A percentile compares a stretch with the other conserved stretches of the same genome.
Evolutionary conservation across 176 grass and related monocot genomes (phyloP).

Genomic region (Raddia guianensis): DNA sequence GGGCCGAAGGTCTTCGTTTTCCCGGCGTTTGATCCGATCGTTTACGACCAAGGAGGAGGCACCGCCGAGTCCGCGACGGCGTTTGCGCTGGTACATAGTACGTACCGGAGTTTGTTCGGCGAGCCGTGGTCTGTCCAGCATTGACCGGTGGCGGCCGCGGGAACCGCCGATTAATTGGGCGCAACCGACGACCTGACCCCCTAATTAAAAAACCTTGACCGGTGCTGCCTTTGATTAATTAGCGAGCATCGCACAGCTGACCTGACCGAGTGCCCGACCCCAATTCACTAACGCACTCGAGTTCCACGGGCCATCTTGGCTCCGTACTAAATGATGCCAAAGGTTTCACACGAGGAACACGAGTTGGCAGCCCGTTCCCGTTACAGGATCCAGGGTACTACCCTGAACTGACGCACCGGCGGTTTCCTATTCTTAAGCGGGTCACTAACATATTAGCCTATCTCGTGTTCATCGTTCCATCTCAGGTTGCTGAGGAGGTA

Average conservation of each 20-base stretch:
- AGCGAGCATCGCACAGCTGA: constrained; percentile 4
- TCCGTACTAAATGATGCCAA: neutral
- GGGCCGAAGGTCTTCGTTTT: constrained; percentile 5
- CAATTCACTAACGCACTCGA: neutral
- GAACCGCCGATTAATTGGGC: constrained; percentile 19
- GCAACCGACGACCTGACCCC: neutral
- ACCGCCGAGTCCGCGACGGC: neutral
- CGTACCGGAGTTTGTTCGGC: neutral
- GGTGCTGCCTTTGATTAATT: constrained; percentile 21
- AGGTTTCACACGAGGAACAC: neutral
- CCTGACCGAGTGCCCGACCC: neutral
- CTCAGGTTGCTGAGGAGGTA: neutral
- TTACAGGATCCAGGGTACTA: neutral
- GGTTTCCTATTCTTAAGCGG: neutral
- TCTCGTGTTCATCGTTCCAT: constrained; percentile 17
- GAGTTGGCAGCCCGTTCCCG: neutral
- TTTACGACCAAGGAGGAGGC: neutral
- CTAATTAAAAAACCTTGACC: neutral
- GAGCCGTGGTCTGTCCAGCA: constrained; percentile 32
- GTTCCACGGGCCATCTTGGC: neutral
- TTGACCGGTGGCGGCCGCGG: constrained; percentile 23
- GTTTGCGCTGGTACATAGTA: neutral
- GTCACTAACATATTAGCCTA: neutral
- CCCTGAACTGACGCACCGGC: too few relatives aligned
- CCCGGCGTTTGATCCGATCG: constrained; percentile 18